phyloP scores from a whole-genome alignment of 139 green algal species.

The Limnomonas spitsbergensis region DNA sequence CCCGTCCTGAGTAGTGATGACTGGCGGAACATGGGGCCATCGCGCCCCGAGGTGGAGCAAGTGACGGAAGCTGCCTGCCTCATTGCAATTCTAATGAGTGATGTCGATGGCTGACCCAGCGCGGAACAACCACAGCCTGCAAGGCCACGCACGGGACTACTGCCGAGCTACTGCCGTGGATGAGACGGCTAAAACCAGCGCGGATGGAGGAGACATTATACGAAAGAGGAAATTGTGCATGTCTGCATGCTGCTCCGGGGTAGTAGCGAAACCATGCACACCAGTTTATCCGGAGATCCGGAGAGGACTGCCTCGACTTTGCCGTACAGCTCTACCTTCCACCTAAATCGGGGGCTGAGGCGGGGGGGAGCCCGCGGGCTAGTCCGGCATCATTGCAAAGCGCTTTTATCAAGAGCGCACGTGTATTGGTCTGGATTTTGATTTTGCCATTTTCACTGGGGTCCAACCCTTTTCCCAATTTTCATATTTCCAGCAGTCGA shows the following conservation, averaged over 20 bases:
- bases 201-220: neutral
- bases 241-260: no score
- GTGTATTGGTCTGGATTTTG: no score
- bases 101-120: neutral
- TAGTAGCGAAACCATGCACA: no score
- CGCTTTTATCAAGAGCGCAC: neutral
- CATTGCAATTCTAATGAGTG: neutral
- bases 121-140: neutral
- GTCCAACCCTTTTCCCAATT: neutral
- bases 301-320: no score
- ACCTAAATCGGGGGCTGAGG: neutral
- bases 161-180: neutral
- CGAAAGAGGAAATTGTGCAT: no score
- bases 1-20: neutral
- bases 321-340: neutral
- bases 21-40: neutral
- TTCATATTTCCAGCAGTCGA: neutral
- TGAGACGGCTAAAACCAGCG: neutral
- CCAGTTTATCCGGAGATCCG: no score
- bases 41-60: neutral
- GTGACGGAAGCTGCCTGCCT: neutral
- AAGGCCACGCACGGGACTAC: no score
- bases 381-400: neutral
- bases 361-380: no score
- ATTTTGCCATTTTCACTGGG: neutral